A percentile compares a stretch with the other conserved stretches of the same genome.
Conservation (phyloP, 345 rosid species). For the Pistacia vera region DNA sequence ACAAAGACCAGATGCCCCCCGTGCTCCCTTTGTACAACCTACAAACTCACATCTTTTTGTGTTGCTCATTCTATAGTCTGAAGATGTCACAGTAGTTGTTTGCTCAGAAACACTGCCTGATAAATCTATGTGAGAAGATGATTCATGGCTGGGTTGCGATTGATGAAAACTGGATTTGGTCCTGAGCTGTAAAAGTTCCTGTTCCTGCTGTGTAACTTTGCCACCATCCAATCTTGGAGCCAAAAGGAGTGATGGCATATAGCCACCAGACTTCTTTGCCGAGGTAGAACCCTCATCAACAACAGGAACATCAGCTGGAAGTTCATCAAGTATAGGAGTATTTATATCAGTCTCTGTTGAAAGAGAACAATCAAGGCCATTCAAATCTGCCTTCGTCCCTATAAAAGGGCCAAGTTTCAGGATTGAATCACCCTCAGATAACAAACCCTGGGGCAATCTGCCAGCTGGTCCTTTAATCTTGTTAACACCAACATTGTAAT, state of each 20-base stretch:
- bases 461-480: conserved; percentile 45
- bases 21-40: conserved; percentile 88
- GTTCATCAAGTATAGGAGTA: conserved; percentile 28
- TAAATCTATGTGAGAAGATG: conserved; percentile 55
- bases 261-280: conserved; percentile 90
- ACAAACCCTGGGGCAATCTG: conserved; percentile 35
- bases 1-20: conserved; percentile 92
- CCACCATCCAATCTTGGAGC: conserved; percentile 52
- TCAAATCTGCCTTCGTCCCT: conserved; percentile 42
- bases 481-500: conserved; percentile 33
- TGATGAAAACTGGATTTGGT: conserved; percentile 34
- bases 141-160: conserved; percentile 49
- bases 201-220: conserved; percentile 40
- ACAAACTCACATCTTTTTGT: conserved; percentile 70
- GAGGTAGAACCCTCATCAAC: conserved; percentile 95
- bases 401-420: conserved; percentile 84
- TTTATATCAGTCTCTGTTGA: conserved; percentile 38
- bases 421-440: conserved; percentile 53
- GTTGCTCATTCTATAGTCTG: conserved; percentile 48
- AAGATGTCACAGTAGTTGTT: conserved; percentile 50
- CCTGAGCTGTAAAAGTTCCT: conserved; percentile 48
- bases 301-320: conserved; percentile 47
- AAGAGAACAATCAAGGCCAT: conserved; percentile 53
- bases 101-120: conserved; percentile 64
- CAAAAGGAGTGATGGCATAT: conserved; percentile 82